A percentile compares a stretch with the other conserved stretches of the same genome.
Conservation (phyloP, 257 asterid species). For the Verbena officinalis region DNA sequence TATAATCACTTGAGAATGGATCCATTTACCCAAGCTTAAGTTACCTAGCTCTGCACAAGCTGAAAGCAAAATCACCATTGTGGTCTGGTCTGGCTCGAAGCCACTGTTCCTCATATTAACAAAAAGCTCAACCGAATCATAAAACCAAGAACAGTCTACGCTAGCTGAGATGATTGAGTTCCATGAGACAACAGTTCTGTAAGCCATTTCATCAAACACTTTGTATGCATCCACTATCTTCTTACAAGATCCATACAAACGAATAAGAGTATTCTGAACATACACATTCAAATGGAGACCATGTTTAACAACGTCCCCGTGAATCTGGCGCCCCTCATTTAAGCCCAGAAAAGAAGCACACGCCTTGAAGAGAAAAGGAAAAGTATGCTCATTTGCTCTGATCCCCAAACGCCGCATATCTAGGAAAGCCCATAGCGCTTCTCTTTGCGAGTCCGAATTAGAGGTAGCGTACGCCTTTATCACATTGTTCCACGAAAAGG, state of each 20-base stretch:
- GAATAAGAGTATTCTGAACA: constrained; percentile 65
- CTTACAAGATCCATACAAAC: constrained; percentile 62
- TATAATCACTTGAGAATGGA: constrained; percentile 66
- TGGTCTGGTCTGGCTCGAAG: constrained; percentile 55
- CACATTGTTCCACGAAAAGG: constrained; percentile 57
- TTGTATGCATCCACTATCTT: constrained; percentile 46
- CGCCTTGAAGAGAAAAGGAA: constrained; percentile 66
- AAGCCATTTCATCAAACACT: constrained; percentile 69
- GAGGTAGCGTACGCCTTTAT: constrained; percentile 54
- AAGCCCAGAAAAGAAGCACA: constrained; percentile 57
- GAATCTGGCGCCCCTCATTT: constrained; percentile 64
- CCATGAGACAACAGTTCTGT: constrained; percentile 68
- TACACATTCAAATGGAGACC: constrained; percentile 55
- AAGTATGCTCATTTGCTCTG: constrained; percentile 61
- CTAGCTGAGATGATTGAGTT: constrained; percentile 67
- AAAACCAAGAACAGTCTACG: constrained; percentile 52
- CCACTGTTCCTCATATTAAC: constrained; percentile 49
- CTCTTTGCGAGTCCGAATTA: constrained; percentile 33
- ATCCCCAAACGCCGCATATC: constrained; percentile 56
- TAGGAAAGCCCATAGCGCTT: constrained; percentile 46
- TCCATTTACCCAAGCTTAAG: constrained; percentile 67
- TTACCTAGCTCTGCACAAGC: constrained; percentile 67
- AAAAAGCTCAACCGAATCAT: constrained; percentile 46
- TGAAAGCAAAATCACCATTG: constrained; percentile 72
- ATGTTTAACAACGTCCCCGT: constrained; percentile 63